Percentiles rank a stretch among this genome's conserved stretches.
Conservation (phyloP, 148 eudicot species). For the Pouteria glomerata region DNA sequence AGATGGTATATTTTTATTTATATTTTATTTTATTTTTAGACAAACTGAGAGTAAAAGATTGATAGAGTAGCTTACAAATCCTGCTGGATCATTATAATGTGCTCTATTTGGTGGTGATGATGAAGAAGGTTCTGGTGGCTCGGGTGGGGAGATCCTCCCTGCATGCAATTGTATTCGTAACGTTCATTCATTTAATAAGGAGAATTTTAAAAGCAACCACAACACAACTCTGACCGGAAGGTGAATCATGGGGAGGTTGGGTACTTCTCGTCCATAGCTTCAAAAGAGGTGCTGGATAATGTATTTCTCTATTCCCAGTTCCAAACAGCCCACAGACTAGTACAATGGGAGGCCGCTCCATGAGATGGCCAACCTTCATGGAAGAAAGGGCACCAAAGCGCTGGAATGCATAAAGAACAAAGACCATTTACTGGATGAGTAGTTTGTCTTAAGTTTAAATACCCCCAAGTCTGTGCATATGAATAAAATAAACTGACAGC, state of each 20-base stretch:
- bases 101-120: constrained; percentile 43
- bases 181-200: not conserved
- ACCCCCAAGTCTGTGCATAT: not conserved
- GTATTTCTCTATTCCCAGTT: constrained; percentile 26
- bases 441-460: not conserved
- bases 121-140: constrained; percentile 58
- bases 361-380: constrained; percentile 49
- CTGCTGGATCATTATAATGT: constrained; percentile 38
- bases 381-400: constrained; percentile 21
- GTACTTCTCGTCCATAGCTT: constrained; percentile 60
- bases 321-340: constrained; percentile 44
- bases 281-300: constrained; percentile 68
- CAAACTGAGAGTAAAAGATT: not conserved
- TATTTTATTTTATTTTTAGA: not conserved
- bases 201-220: not conserved
- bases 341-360: constrained; percentile 73
- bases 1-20: not conserved
- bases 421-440: not conserved
- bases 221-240: constrained; percentile 52
- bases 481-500: not conserved
- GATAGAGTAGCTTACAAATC: constrained; percentile 36
- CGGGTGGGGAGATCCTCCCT: constrained; percentile 49
- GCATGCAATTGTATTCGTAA: constrained; percentile 15
- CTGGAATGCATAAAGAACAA: constrained; percentile 20
- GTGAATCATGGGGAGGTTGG: constrained; percentile 54